Percentiles rank a stretch among this genome's conserved stretches.
These are phyloP conservation scores for Penicillium sclerotiorum DNA, from an alignment of 2,329 filamentous ascomycete species.

Conservation along the genomic window DNA sequence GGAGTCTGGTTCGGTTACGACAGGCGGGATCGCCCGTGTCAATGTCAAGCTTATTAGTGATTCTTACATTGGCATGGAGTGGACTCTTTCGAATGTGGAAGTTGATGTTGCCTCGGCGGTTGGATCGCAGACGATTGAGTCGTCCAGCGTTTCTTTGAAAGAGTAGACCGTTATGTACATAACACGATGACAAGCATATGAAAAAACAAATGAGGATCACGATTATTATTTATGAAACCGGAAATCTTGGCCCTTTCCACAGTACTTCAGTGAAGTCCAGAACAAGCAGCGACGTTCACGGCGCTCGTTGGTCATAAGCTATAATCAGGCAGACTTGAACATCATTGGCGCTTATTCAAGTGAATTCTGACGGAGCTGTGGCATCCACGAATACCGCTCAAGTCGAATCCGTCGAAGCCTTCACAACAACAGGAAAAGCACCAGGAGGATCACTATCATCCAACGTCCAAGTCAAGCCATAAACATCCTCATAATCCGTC, in stretches of 20 bases:
- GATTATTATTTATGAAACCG: not conserved
- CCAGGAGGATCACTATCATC: constrained; percentile 6
- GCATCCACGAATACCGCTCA: not conserved
- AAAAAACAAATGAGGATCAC: not conserved
- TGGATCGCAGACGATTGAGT: constrained; percentile 23
- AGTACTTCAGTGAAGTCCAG: no score
- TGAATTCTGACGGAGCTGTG: no score
- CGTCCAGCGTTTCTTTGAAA: constrained; percentile 20
- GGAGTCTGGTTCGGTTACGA: constrained; percentile 14
- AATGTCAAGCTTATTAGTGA: constrained; percentile 82
- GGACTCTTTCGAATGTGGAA: constrained; percentile 55
- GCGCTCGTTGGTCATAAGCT: no score
- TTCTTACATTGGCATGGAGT: constrained; percentile 77
- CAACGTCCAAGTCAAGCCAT: constrained; percentile 11
- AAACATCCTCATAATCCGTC: constrained; percentile 11
- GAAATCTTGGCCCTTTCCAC: not conserved
- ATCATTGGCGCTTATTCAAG: no score
- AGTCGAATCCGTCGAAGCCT: constrained; percentile 10
- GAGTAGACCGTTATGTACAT: not conserved
- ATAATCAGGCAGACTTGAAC: no score
- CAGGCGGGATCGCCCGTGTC: constrained; percentile 46
- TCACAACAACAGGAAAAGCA: constrained; percentile 14
- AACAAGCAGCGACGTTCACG: no score
- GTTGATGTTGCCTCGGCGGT: constrained; percentile 45
- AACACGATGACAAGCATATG: no score